Evolutionary conservation across 1,284 basidiomycete genomes (phyloP), one percentile per base, ranked within the genome.

Genomic region (Dichomitus squalens): DNA sequence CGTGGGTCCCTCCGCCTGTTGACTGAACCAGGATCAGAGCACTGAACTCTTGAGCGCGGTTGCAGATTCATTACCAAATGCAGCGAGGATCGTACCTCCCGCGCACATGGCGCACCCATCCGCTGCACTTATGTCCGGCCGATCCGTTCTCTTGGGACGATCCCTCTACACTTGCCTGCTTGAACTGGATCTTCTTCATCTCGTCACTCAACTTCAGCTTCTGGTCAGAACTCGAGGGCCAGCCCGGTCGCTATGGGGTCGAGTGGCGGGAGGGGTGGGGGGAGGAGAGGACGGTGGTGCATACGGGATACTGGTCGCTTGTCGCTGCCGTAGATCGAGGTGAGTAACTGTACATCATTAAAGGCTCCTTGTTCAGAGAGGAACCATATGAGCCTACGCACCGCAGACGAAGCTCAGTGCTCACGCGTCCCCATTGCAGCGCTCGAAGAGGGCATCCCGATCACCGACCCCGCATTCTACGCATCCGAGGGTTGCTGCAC

Each of bases 141-240:
- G 85, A 87, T 59, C 82, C 84, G 0, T 86, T 84, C 67, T 75
- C 80, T 35, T 73, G 79, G 5, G 64, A 72, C 3, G 75, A 86
- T 51, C 79, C 84, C 3, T 72, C 77, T 48, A 88, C 85, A 18
- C 80, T 76, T 66, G 70, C 77, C 36, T 81, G 83, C 25, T 75
- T 93, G 29, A 77, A 93, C 72, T 93, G 92, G 92, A 86, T 94
- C 59, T 93, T 94, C 72, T 79, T 93, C 51, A 85, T 94, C 34
- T 91, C 91, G 0, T 79, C 87, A 2, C 79, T 93, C 47, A 94
- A 94, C 71, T 94, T 94, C 72, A 89, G 85, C 63, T 94, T 94
- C 68, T 94, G 92, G 92, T 92, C 90, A 0, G 83, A 88, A 60
- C 77, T 74, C 41, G 84, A 86, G 55, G 83, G 82, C 0, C 70